These are phyloP conservation scores for Tricholoma flavovirens DNA, from an alignment of 768 basidiomycete species.

Conservation along the genomic window DNA sequence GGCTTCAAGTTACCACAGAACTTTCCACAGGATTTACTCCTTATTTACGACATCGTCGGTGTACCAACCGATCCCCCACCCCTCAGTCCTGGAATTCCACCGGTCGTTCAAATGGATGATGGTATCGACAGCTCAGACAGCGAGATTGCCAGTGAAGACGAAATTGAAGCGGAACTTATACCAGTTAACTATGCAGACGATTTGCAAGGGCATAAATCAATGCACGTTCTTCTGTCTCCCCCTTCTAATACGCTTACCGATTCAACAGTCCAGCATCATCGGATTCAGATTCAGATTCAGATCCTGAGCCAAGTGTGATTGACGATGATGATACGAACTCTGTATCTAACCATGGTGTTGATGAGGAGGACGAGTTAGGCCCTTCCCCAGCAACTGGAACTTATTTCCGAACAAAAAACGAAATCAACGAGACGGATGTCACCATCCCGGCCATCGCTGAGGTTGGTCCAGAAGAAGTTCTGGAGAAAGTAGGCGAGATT, in stretches of 20 bases:
- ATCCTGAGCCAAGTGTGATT: conserved; percentile 25
- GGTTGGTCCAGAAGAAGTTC: conserved; percentile 54
- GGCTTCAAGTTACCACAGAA: conserved; percentile 55
- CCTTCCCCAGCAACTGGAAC: conserved; percentile 31
- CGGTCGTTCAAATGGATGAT: conserved; percentile 27
- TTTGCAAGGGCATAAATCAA: conserved; percentile 6
- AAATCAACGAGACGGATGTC: conserved; percentile 54
- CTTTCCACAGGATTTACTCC: conserved; percentile 67
- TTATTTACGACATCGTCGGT: conserved; percentile 65
- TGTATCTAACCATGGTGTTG: conserved; percentile 20
- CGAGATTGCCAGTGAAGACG: conserved; percentile 61
- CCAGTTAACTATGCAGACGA: conserved; percentile 35
- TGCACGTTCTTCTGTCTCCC: conserved; percentile 15
- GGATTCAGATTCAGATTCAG: conserved; percentile 36
- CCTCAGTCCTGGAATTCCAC: neutral
- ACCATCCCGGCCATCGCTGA: conserved; percentile 57
- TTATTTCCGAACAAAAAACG: conserved; percentile 65
- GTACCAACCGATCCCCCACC: conserved; percentile 7
- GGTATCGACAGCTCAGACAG: conserved; percentile 51
- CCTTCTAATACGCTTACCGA: conserved; percentile 4
- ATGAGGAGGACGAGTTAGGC: conserved; percentile 53
- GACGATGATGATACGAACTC: conserved; percentile 22
- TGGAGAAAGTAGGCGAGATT: conserved; percentile 77
- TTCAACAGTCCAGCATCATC: neutral
- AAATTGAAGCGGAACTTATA: conserved; percentile 62